phyloP scores from a whole-genome alignment of 257 asterid genomes.

The Ophiorrhiza pumila region DNA sequence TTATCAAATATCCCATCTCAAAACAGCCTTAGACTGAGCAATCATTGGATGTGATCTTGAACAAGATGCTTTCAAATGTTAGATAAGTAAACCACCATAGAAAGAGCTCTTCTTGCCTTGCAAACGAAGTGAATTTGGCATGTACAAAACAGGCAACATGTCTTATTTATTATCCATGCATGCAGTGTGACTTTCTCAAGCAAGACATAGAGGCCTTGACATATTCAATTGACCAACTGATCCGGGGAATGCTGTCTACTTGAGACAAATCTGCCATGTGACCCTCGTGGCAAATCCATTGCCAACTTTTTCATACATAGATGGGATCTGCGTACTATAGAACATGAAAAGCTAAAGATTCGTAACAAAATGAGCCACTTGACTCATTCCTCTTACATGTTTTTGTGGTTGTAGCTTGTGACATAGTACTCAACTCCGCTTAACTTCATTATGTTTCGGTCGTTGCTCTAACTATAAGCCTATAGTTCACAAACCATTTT shows the following conservation, averaged over 20 bases:
- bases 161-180: not conserved
- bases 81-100: no score
- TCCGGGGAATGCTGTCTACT: not conserved
- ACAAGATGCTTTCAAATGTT: not conserved
- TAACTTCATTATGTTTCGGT: not conserved
- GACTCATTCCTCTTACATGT: not conserved
- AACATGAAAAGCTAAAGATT: not conserved
- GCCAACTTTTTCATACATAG: not conserved
- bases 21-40: not conserved
- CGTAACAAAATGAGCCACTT: not conserved
- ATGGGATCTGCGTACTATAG: not conserved
- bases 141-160: not conserved
- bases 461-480: not conserved
- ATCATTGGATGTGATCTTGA: not conserved
- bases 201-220: not conserved
- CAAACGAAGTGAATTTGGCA: not conserved
- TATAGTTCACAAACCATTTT: not conserved
- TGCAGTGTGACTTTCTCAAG: not conserved
- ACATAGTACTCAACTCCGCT: not conserved
- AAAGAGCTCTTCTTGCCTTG: not conserved
- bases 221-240: not conserved
- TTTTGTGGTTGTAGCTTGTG: not conserved
- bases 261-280: not conserved
- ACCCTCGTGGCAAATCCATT: not conserved
- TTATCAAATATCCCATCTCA: no score